Evolutionary conservation across 1,139 yeast genomes (phyloP).

Genomic region (Saccharomyces hybrid): DNA sequence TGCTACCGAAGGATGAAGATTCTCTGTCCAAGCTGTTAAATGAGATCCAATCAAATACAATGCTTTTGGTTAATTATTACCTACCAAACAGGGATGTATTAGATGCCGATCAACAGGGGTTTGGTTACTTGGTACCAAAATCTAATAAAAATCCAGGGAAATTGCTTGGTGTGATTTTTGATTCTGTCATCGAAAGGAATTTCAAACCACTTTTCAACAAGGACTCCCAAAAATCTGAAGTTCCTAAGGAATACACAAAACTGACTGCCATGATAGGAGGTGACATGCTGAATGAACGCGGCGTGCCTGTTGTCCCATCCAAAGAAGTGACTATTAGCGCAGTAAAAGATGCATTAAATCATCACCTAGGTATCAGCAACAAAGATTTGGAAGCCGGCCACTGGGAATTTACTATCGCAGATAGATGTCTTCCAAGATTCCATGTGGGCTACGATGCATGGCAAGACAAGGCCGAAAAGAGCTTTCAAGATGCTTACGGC

Average conservation of each 20-base stretch:
- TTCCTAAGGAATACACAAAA: conserved; percentile 46
- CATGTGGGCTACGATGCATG: conserved; percentile 59
- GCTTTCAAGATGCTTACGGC: conserved; percentile 33
- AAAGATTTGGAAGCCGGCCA: conserved; percentile 30
- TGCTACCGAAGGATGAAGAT: conserved; percentile 13
- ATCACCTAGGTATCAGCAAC: conserved; percentile 44
- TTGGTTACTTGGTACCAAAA: conserved; percentile 82
- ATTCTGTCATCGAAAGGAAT: conserved; percentile 65
- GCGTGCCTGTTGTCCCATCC: conserved; percentile 34
- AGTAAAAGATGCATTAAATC: conserved; percentile 41
- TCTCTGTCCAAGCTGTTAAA: conserved; percentile 24
- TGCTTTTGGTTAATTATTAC: conserved; percentile 55
- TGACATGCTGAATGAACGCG: conserved; percentile 40
- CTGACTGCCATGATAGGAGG: conserved; percentile 92
- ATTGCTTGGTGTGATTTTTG: conserved; percentile 81
- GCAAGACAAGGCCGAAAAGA: conserved; percentile 34
- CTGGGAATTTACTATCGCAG: conserved; percentile 29
- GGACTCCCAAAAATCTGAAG: conserved; percentile 15
- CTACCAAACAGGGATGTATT: conserved; percentile 38
- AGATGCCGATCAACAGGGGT: conserved; percentile 43
- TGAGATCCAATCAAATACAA: conserved; percentile 42
- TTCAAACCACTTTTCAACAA: conserved; percentile 29
- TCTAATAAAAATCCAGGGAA: conserved; percentile 45
- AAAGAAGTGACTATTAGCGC: conserved; percentile 37
- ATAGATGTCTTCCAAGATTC: conserved; percentile 73